These are phyloP conservation scores for Microsporum canis DNA, from an alignment of 2,329 filamentous ascomycete species.

Conservation along the genomic window DNA sequence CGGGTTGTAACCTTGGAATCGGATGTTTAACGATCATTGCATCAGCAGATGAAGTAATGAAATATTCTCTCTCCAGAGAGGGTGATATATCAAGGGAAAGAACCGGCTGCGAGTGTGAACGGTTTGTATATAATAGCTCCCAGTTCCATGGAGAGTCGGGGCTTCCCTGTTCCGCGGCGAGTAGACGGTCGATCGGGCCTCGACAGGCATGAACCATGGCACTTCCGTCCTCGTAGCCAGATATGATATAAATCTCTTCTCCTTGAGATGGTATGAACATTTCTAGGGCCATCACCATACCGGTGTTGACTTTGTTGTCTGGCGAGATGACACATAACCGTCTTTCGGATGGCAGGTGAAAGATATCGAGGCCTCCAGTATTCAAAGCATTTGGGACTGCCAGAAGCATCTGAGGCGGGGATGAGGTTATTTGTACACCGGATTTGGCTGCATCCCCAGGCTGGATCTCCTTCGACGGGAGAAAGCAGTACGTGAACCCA, in stretches of 20 bases:
- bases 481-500: slow-evolving; percentile 56
- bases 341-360: slow-evolving; percentile 62
- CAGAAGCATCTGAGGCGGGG: slow-evolving; percentile 38
- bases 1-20: slow-evolving; percentile 34
- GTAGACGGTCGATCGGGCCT: slow-evolving; percentile 17
- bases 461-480: slow-evolving; percentile 9
- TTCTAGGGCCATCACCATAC: slow-evolving; percentile 78
- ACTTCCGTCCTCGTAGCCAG: slow-evolving; percentile 78
- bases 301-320: slow-evolving; percentile 36
- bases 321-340: slow-evolving; percentile 51
- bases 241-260: slow-evolving; percentile 50
- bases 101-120: slow-evolving; percentile 67
- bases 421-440: neutral
- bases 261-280: slow-evolving; percentile 41
- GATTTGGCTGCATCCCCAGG: neutral
- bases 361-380: slow-evolving; percentile 72
- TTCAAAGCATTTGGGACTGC: slow-evolving; percentile 70
- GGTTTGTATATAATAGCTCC: slow-evolving; percentile 50
- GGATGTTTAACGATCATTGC: slow-evolving; percentile 66
- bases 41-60: slow-evolving; percentile 75
- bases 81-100: slow-evolving; percentile 56
- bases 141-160: slow-evolving; percentile 32
- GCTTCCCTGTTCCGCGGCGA: neutral
- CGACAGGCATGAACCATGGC: slow-evolving; percentile 53
- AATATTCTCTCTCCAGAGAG: slow-evolving; percentile 41